Percentiles rank a stretch among this genome's conserved stretches.
phyloP scores from a whole-genome alignment of 225 moss, liverwort and hornwort species.

The Sphagnum contortum region DNA sequence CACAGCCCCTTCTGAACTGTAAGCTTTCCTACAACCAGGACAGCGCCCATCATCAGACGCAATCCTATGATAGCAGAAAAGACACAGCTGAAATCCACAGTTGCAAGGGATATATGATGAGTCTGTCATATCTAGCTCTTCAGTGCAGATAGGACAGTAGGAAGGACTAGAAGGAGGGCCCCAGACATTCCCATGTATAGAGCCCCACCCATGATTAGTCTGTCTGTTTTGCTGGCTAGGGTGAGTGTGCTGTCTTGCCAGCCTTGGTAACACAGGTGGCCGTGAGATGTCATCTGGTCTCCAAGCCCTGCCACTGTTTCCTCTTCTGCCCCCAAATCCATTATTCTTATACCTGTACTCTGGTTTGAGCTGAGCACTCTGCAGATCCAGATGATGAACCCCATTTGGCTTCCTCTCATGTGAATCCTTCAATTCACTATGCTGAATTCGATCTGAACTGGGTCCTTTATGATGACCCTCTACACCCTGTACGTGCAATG shows the following conservation, averaged over 20 bases:
- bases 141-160: constrained; percentile 89
- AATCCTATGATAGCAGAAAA: constrained; percentile 90
- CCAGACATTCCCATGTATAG: constrained; percentile 66
- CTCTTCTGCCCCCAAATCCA: constrained; percentile 61
- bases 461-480: constrained; percentile 35
- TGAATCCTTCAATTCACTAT: constrained; percentile 30
- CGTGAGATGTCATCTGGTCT: constrained; percentile 74
- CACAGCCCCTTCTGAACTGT: constrained; percentile 65
- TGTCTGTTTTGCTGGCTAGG: constrained; percentile 41
- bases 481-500: constrained; percentile 57
- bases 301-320: constrained; percentile 70
- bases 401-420: constrained; percentile 47
- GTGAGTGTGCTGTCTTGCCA: constrained; percentile 66
- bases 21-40: constrained; percentile 80
- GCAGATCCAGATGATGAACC: constrained; percentile 26
- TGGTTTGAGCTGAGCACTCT: constrained; percentile 52
- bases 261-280: constrained; percentile 73
- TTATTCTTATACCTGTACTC: constrained; percentile 71
- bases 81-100: constrained; percentile 82
- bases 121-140: constrained; percentile 81
- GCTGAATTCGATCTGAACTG: constrained; percentile 21
- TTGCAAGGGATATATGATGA: constrained; percentile 81
- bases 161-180: constrained; percentile 65
- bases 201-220: constrained; percentile 51
- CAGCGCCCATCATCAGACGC: constrained; percentile 85